phyloP scores from a whole-genome alignment of 139 green algal species.

The Micractinium sp. region DNA sequence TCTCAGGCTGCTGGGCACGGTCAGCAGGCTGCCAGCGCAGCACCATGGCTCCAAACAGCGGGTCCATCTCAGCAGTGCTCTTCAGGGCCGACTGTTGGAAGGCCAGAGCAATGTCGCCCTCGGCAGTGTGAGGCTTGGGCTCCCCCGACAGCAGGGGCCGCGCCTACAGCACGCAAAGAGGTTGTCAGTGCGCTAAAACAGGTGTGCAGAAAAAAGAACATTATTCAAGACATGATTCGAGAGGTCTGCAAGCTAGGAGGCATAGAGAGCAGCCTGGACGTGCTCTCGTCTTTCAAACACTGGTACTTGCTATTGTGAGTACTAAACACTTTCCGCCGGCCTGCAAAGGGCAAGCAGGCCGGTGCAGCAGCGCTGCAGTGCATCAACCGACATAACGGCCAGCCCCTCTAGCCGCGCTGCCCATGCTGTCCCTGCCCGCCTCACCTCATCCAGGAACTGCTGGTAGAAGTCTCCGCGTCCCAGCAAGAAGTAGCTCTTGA shows the following conservation, averaged over 20 bases:
- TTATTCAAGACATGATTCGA: not conserved
- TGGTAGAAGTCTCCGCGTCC: conserved; percentile 85
- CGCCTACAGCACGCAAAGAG: conserved; percentile 13
- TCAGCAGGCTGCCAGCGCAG: conserved; percentile 43
- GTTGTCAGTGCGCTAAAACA: no score
- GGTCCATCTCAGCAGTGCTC: conserved; percentile 62
- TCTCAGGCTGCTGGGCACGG: not conserved
- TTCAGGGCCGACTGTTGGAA: conserved; percentile 70
- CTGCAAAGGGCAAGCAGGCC: not conserved
- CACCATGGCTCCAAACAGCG: conserved; percentile 51
- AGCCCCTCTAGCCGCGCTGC: no score
- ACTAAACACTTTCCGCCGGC: not conserved
- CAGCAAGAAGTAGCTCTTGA: conserved; percentile 89
- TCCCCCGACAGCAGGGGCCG: conserved; percentile 65
- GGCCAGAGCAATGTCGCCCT: conserved; percentile 63
- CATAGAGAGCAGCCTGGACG: not conserved
- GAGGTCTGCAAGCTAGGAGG: not conserved
- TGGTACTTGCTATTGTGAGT: not conserved
- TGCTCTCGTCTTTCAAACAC: not conserved
- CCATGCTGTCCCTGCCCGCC: not conserved
- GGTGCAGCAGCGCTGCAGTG: no score
- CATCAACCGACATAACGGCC: no score
- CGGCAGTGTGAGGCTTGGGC: conserved; percentile 63
- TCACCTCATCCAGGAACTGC: conserved; percentile 77
- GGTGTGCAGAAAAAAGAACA: not conserved